Base-by-base conservation (phyloP, 768 basidiomycete species). In the Lepiota venenata region DNA sequence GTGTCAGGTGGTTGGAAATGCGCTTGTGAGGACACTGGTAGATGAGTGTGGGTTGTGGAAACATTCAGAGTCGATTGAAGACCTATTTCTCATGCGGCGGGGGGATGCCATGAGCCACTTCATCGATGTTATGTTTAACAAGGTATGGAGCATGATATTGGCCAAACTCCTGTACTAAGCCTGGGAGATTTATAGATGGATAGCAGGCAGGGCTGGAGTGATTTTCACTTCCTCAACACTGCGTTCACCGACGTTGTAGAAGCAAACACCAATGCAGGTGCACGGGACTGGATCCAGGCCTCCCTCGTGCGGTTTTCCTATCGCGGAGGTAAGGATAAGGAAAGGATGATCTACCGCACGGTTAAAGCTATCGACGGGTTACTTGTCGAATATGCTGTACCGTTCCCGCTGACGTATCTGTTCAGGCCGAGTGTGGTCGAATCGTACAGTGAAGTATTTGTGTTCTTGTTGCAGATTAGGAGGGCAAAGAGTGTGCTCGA, bases 201-300 rank as follows among this genome's bases (percentile, higher is more conserved):
- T 58, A 72, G 72, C n/a, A 74, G 78, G 44, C 82, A 86, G 62
- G 63, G 71, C 35, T 93, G 91, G 91, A 76, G 69, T 43, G 91
- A 93, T 63, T 91, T 90, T 64, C 91, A 93, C 69, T 89, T 88
- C 68, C 66, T 93, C 51, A 93, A 93, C 61, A 85, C 81, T 25
- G 82, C 85, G 9, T 91, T 93, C 64, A 73, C 74, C 16, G 87
- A 91, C 47, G 77, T 87, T 25, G 73, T 85, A 36, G 76, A 81
- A 58, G 74, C 80, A 15, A 76, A 74, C 52, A 48, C 62, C 15
- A 67, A 61, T n/a, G 66, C 60, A 11, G 70, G 73, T n/a, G 60
- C 70, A 4, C 70, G 73, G 44, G 69, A 71, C 42, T 87, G 85
- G 83, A 78, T 91, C 44, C 81, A 88, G 38, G 61, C 82, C 0